phyloP scores from a whole-genome alignment of 306 rosid species.

The Quercus aquifolioides region DNA sequence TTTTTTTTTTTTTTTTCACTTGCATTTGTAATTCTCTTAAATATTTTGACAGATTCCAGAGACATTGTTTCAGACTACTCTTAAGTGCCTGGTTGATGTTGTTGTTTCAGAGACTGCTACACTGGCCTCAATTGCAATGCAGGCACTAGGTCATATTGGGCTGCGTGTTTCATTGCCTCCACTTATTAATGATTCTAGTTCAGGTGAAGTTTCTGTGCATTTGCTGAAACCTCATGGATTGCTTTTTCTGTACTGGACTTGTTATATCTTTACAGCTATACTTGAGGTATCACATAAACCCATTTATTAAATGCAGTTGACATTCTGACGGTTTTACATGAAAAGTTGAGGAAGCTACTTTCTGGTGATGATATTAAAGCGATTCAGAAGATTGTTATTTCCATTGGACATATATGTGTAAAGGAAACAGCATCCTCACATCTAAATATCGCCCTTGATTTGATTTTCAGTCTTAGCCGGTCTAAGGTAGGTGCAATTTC shows the following conservation, averaged over 20 bases:
- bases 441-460: constrained; percentile 66
- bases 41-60: constrained; percentile 55
- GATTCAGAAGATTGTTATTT: constrained; percentile 68
- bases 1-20: constrained; percentile 1
- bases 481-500: constrained; percentile 60
- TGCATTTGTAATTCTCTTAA: constrained; percentile 12
- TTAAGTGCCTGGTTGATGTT: constrained; percentile 73
- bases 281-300: constrained; percentile 21
- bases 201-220: constrained; percentile 46
- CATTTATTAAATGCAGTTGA: constrained; percentile 66
- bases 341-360: constrained; percentile 77
- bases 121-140: constrained; percentile 83
- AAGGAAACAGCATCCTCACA: constrained; percentile 69
- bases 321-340: constrained; percentile 50
- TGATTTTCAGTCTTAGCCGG: constrained; percentile 70
- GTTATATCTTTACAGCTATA: constrained; percentile 6
- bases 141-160: constrained; percentile 94
- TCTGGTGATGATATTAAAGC: constrained; percentile 73
- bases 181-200: constrained; percentile 45
- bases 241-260: constrained; percentile 4
- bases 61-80: constrained; percentile 47
- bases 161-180: constrained; percentile 69
- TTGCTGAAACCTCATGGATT: constrained; percentile 2
- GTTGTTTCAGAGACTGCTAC: constrained; percentile 74
- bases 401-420: constrained; percentile 83